Evolutionary conservation across 352 stramenopile species (phyloP).

Genomic region (Pythium myriotylum): DNA sequence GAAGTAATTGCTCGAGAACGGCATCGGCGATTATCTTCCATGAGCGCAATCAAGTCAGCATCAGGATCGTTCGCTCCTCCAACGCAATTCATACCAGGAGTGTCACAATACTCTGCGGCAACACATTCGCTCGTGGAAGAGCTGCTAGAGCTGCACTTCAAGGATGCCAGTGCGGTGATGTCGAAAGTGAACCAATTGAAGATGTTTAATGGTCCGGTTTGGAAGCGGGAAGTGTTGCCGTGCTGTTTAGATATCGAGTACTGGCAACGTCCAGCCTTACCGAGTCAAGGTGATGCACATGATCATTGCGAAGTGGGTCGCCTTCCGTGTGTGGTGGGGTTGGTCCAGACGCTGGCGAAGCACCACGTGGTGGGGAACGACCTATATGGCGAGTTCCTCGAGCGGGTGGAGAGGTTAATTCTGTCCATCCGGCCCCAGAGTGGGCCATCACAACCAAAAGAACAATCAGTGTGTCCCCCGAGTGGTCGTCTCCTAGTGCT

Average conservation of each 20-base stretch:
- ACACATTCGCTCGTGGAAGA: conserved; percentile 29
- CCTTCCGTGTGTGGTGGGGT: conserved; percentile 19
- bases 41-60: conserved; percentile 1
- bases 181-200: conserved; percentile 37
- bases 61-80: neutral
- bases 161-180: conserved; percentile 21
- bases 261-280: neutral
- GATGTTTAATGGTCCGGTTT: conserved; percentile 37
- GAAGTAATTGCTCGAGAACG: neutral
- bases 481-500: neutral
- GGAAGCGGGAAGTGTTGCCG: conserved; percentile 40
- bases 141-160: conserved; percentile 25
- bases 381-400: conserved; percentile 37
- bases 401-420: conserved; percentile 24
- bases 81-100: conserved; percentile 1
- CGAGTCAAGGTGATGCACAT: neutral
- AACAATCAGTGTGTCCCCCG: neutral
- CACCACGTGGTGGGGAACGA: conserved; percentile 19
- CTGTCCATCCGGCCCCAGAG: neutral
- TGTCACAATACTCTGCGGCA: conserved; percentile 13
- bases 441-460: neutral
- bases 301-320: too few relatives aligned
- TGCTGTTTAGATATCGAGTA: conserved; percentile 36
- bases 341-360: conserved; percentile 35
- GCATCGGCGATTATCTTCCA: neutral